A percentile compares a stretch with the other conserved stretches of the same genome.
Evolutionary conservation across 1,139 yeast species (phyloP).

Genomic region (Candida sanyaensis): DNA sequence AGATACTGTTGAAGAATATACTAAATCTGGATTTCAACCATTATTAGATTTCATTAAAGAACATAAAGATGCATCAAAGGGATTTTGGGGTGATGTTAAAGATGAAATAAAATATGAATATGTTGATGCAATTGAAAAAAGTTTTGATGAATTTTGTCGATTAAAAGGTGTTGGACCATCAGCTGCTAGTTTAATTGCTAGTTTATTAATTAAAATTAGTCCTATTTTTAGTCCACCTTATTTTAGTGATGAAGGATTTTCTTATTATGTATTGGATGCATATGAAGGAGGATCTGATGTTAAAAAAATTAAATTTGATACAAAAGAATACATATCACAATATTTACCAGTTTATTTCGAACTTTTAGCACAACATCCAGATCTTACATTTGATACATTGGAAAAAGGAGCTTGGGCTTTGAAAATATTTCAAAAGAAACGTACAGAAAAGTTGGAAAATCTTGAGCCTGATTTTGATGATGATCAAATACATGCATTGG

Average conservation of each 20-base stretch:
- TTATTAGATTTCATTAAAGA: slow-evolving; percentile 22
- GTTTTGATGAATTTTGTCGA: slow-evolving; percentile 32
- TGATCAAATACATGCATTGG: slow-evolving; percentile 11
- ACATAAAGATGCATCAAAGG: slow-evolving; percentile 2
- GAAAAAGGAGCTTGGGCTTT: slow-evolving; percentile 45
- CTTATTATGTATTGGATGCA: slow-evolving; percentile 35
- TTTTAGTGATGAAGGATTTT: slow-evolving; percentile 50
- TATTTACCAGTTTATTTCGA: slow-evolving; percentile 26
- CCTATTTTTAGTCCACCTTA: slow-evolving; percentile 40
- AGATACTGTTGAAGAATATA: slow-evolving; percentile 25
- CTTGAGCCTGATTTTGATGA: slow-evolving; percentile 23
- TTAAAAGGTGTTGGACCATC: slow-evolving; percentile 55
- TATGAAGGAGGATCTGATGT: slow-evolving; percentile 20
- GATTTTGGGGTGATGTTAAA: slow-evolving; percentile 11
- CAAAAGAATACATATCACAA: slow-evolving; percentile 44
- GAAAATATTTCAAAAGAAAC: slow-evolving; percentile 28
- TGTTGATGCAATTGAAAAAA: slow-evolving; percentile 18
- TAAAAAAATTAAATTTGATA: slow-evolving; percentile 40
- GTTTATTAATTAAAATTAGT: slow-evolving; percentile 27
- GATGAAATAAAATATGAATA: slow-evolving; percentile 17
- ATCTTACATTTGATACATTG: slow-evolving; percentile 19
- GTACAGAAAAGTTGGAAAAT: slow-evolving; percentile 26
- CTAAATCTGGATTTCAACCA: slow-evolving; percentile 29
- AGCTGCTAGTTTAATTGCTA: slow-evolving; percentile 46
- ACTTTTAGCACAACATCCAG: slow-evolving; percentile 14